These are phyloP conservation scores for Lanmaoa rubissima DNA, from an alignment of 768 basidiomycete genomes.

Conservation along the genomic window DNA sequence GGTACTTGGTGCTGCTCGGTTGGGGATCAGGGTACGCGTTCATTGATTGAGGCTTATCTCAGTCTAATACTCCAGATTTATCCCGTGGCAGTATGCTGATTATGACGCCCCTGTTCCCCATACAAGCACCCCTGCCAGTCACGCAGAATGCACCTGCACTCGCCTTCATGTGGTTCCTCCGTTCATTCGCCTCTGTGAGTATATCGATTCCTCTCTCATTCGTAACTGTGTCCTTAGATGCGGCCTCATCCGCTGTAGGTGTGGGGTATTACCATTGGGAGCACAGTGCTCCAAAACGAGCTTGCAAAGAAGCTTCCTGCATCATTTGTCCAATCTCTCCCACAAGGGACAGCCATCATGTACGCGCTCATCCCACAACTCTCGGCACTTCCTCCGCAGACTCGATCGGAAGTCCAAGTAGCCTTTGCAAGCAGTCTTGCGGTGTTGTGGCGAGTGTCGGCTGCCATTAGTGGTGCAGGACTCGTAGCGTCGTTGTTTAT, in stretches of 20 bases:
- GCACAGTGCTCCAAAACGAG: slow-evolving; percentile 16
- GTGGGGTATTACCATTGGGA: slow-evolving; percentile 48
- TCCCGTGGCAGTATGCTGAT: not conserved
- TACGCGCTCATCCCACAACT: slow-evolving; percentile 12
- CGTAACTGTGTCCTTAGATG: not conserved
- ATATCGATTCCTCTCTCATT: not conserved
- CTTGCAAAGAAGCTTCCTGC: slow-evolving; percentile 42
- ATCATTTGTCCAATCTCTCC: slow-evolving; percentile 35
- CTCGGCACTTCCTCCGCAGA: no score
- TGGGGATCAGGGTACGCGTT: not conserved
- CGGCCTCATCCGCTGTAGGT: slow-evolving; percentile 25
- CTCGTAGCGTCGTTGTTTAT: not conserved
- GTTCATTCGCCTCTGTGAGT: slow-evolving; percentile 34
- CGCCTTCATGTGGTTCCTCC: no score
- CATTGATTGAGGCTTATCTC: no score
- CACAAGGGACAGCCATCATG: slow-evolving; percentile 39
- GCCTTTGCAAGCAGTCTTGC: no score
- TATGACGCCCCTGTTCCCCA: slow-evolving; percentile 33
- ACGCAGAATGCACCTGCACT: no score
- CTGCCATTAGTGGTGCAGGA: slow-evolving; percentile 29
- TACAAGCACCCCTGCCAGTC: no score
- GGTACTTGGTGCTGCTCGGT: not conserved
- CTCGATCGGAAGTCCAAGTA: no score
- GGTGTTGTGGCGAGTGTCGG: slow-evolving; percentile 42
- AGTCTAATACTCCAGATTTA: not conserved